Conservation (phyloP, 352 stramenopile species). For the Phytopythium chamaehyphon region DNA sequence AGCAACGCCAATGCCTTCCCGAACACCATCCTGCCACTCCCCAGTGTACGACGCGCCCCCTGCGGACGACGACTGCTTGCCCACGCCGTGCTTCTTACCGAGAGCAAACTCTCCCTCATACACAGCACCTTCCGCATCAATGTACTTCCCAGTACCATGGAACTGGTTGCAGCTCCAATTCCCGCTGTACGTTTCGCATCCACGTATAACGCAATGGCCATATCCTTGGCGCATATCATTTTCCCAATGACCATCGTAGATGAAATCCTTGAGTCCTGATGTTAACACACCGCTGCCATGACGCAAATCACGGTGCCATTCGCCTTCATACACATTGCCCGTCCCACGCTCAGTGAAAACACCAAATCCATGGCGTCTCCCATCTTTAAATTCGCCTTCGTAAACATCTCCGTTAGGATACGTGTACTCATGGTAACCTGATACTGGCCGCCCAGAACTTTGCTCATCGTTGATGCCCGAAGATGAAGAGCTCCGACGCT, state of each 20-base stretch:
- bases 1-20: slow-evolving; percentile 55
- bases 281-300: slow-evolving; percentile 67
- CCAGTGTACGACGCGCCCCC: slow-evolving; percentile 48
- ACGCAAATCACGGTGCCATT: slow-evolving; percentile 53
- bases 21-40: slow-evolving; percentile 51
- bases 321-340: slow-evolving; percentile 67
- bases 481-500: slow-evolving; percentile 1
- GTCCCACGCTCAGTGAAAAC: slow-evolving; percentile 58
- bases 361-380: slow-evolving; percentile 46
- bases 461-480: slow-evolving; percentile 3
- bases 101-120: slow-evolving; percentile 80
- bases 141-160: slow-evolving; percentile 73
- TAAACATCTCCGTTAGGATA: slow-evolving; percentile 74
- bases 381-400: slow-evolving; percentile 55
- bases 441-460: slow-evolving; percentile 17
- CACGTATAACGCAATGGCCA: slow-evolving; percentile 73
- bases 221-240: slow-evolving; percentile 54
- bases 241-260: slow-evolving; percentile 78
- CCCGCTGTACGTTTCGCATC: slow-evolving; percentile 71
- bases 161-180: slow-evolving; percentile 73
- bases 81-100: slow-evolving; percentile 76
- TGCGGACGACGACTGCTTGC: slow-evolving; percentile 21
- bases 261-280: slow-evolving; percentile 70
- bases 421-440: slow-evolving; percentile 30
- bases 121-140: slow-evolving; percentile 72